phyloP scores from a whole-genome alignment of 768 basidiomycete genomes.

The Russula compacta region DNA sequence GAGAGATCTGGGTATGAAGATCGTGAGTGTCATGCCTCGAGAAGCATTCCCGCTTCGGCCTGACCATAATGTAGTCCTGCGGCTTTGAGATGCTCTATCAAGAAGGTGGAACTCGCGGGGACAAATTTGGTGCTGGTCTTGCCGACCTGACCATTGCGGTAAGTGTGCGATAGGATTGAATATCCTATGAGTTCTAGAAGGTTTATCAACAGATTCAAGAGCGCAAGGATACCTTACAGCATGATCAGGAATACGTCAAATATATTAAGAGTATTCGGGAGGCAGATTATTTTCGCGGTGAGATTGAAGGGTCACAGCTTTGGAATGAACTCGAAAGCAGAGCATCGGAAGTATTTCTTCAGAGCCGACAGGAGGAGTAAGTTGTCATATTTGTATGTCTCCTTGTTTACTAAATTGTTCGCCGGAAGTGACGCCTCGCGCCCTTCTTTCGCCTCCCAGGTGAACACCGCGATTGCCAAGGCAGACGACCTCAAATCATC shows the following conservation, averaged over 20 bases:
- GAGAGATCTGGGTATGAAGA: slow-evolving; percentile 88
- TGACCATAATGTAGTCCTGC: slow-evolving; percentile 49
- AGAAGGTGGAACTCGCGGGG: slow-evolving; percentile 59
- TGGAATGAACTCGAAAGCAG: slow-evolving; percentile 70
- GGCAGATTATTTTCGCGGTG: slow-evolving; percentile 68
- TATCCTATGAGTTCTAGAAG: not conserved
- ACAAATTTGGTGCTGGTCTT: slow-evolving; percentile 28
- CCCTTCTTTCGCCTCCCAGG: slow-evolving; percentile 66
- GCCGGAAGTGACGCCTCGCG: slow-evolving; percentile 45
- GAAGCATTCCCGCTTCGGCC: not conserved
- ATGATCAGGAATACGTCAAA: slow-evolving; percentile 55
- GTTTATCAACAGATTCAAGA: slow-evolving; percentile 43
- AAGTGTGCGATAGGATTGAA: slow-evolving; percentile 20
- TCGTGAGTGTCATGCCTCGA: slow-evolving; percentile 38
- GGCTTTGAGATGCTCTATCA: slow-evolving; percentile 97
- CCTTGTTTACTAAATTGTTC: not conserved
- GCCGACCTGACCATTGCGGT: slow-evolving; percentile 43
- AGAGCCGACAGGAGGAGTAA: slow-evolving; percentile 57
- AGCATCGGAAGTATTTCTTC: slow-evolving; percentile 59
- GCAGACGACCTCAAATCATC: slow-evolving; percentile 27
- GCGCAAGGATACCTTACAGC: slow-evolving; percentile 55
- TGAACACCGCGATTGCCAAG: slow-evolving; percentile 52
- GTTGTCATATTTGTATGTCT: slow-evolving; percentile 25
- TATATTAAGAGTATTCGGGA: slow-evolving; percentile 61
- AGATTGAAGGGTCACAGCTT: slow-evolving; percentile 63